Conservation (phyloP, 2,329 filamentous ascomycete species). For the Xylaria sp. region DNA sequence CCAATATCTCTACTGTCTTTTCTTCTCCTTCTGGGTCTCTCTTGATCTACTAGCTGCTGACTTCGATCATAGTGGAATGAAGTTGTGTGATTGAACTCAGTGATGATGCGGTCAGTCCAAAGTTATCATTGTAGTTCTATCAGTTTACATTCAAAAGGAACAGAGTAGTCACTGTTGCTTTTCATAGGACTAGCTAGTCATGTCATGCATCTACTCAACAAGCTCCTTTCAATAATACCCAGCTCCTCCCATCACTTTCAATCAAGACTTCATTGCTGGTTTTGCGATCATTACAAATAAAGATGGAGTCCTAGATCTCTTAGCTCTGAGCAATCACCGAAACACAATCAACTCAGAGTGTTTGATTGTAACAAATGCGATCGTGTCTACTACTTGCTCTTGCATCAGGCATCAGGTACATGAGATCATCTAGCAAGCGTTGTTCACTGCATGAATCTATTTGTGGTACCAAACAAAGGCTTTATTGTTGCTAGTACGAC, state of each 20-base stretch:
- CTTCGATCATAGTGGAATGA: not conserved
- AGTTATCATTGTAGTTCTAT: not conserved
- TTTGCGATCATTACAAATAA: not conserved
- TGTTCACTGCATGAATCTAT: not conserved
- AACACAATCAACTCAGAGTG: too few relatives aligned
- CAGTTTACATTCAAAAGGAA: not conserved
- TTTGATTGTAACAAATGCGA: too few relatives aligned
- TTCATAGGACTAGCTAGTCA: too few relatives aligned
- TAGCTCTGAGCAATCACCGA: too few relatives aligned
- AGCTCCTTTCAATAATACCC: not conserved
- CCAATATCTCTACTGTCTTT: not conserved
- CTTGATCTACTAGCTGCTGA: not conserved
- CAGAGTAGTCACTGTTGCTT: not conserved
- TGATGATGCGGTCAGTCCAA: not conserved
- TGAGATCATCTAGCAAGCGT: not conserved
- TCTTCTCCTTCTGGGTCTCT: too few relatives aligned
- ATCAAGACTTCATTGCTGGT: not conserved
- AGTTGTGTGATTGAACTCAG: not conserved
- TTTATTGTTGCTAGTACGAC: not conserved
- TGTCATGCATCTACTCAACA: not conserved
- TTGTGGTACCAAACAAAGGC: not conserved
- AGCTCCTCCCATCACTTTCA: not conserved
- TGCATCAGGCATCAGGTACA: not conserved
- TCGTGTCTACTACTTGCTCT: too few relatives aligned
- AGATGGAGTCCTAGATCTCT: too few relatives aligned